A percentile compares a stretch with the other conserved stretches of the same genome.
These are phyloP conservation scores for Amniculicola lignicola DNA, from an alignment of 495 filamentous ascomycete species.

Conservation along the genomic window DNA sequence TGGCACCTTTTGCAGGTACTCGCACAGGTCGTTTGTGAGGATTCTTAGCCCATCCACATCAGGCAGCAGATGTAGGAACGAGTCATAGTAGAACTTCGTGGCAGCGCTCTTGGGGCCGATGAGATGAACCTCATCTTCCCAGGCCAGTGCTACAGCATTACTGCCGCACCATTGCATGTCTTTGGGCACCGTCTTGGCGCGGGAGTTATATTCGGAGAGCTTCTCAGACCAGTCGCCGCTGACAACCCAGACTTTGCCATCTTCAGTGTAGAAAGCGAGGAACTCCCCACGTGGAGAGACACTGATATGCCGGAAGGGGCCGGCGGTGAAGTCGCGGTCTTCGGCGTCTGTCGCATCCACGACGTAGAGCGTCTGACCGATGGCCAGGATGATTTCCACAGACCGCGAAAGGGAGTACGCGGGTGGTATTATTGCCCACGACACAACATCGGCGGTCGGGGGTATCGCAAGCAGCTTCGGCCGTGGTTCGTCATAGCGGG, in stretches of 20 bases:
- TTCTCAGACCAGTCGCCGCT: slow-evolving; percentile 90
- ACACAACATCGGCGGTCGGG: slow-evolving; percentile 74
- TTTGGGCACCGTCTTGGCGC: slow-evolving; percentile 77
- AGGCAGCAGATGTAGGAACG: slow-evolving; percentile 80
- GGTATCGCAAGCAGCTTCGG: slow-evolving; percentile 77
- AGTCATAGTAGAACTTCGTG: slow-evolving; percentile 85
- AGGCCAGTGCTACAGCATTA: slow-evolving; percentile 87
- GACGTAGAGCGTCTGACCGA: slow-evolving; percentile 78
- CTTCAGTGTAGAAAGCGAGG: slow-evolving; percentile 77
- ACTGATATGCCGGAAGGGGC: slow-evolving; percentile 84
- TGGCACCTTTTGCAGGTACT: slow-evolving; percentile 91
- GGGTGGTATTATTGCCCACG: slow-evolving; percentile 87
- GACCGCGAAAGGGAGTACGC: slow-evolving; percentile 88
- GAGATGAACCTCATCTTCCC: slow-evolving; percentile 98
- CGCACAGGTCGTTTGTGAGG: slow-evolving; percentile 86
- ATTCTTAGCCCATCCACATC: slow-evolving; percentile 86
- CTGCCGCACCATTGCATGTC: slow-evolving; percentile 95
- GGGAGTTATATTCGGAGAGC: slow-evolving; percentile 86
- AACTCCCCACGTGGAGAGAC: slow-evolving; percentile 89
- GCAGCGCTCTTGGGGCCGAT: slow-evolving; percentile 79
- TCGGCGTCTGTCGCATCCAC: slow-evolving; percentile 86
- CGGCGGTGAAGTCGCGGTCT: slow-evolving; percentile 83
- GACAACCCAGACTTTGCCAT: slow-evolving; percentile 88
- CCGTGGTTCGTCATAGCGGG: slow-evolving; percentile 84
- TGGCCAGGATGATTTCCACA: slow-evolving; percentile 87